Evolutionary conservation across 768 basidiomycete genomes (phyloP).

Genomic region (Boletus rubroflammeus): DNA sequence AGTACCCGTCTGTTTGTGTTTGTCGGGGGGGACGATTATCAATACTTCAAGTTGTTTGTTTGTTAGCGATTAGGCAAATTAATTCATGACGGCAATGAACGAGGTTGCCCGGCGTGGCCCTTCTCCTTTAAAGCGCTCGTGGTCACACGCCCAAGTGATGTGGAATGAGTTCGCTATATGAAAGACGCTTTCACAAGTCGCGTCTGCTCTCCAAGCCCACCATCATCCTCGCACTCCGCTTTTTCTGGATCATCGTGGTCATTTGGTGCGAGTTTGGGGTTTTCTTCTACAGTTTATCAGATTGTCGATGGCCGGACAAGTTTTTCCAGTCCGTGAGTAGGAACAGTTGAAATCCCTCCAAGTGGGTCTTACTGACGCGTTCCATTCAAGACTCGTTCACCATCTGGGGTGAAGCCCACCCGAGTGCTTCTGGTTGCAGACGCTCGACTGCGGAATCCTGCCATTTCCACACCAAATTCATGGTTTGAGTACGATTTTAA

Average conservation of each 20-base stretch:
- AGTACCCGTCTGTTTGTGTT: neutral
- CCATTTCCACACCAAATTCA: constrained; percentile 29
- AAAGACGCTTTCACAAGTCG: constrained; percentile 26
- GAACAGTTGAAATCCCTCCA: neutral
- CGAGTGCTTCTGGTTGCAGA: constrained; percentile 71
- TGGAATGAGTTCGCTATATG: constrained; percentile 27
- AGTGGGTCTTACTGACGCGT: constrained; percentile 1
- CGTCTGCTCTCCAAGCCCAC: constrained; percentile 29
- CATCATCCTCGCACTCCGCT: constrained; percentile 42
- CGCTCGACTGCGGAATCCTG: constrained; percentile 50
- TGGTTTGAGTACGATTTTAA: constrained; percentile 45
- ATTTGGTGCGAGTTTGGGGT: constrained; percentile 64
- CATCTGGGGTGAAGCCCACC: constrained; percentile 31
- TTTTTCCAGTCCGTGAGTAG: constrained; percentile 26
- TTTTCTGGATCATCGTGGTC: constrained; percentile 53
- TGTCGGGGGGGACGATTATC: too few species aligned
- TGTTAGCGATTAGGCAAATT: constrained; percentile 15
- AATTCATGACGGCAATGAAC: constrained; percentile 8
- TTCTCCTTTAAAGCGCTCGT: neutral
- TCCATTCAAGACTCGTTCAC: constrained; percentile 12
- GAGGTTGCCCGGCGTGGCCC: neutral
- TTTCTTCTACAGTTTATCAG: constrained; percentile 55
- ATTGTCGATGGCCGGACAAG: constrained; percentile 59
- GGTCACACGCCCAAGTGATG: constrained; percentile 19
- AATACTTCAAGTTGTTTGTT: too few species aligned